phyloP scores from a whole-genome alignment of 2,329 filamentous ascomycete genomes.

The Saccharata proteae region DNA sequence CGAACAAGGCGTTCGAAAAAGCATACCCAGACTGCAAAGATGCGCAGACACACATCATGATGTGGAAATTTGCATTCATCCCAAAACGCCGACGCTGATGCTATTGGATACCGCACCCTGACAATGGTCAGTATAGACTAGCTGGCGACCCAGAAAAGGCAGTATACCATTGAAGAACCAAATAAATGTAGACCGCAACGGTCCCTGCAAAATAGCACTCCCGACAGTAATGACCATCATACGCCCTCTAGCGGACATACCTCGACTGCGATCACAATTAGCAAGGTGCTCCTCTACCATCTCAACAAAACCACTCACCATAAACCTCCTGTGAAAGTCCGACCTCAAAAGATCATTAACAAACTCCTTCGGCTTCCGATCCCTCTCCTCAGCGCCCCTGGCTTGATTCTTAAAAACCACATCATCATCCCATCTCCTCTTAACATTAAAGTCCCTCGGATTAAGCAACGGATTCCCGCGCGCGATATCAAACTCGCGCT shows the following conservation, averaged over 20 bases:
- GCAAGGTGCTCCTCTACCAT: too few species aligned
- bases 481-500: slow-evolving; percentile 78
- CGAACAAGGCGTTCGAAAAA: too few species aligned
- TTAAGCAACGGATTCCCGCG: slow-evolving; percentile 88
- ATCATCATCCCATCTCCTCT: slow-evolving; percentile 90
- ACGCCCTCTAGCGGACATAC: slow-evolving; percentile 10
- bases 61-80: too few species aligned
- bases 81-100: too few species aligned
- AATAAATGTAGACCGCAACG: too few species aligned
- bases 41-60: too few species aligned
- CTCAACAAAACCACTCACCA: slow-evolving; percentile 53
- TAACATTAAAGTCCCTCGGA: slow-evolving; percentile 76
- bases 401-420: slow-evolving; percentile 99
- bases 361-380: slow-evolving; percentile 88
- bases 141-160: too few species aligned
- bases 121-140: too few species aligned
- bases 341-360: slow-evolving; percentile 91
- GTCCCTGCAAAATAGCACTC: too few species aligned
- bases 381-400: slow-evolving; percentile 85
- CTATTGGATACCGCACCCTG: too few species aligned
- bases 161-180: too few species aligned
- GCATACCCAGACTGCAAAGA: too few species aligned
- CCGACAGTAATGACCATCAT: background rate
- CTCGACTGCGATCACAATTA: slow-evolving; percentile 1
- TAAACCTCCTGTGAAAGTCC: slow-evolving; percentile 96